Conservation (phyloP, 2,329 filamentous ascomycete species). For the Pseudocercospora cruenta region DNA sequence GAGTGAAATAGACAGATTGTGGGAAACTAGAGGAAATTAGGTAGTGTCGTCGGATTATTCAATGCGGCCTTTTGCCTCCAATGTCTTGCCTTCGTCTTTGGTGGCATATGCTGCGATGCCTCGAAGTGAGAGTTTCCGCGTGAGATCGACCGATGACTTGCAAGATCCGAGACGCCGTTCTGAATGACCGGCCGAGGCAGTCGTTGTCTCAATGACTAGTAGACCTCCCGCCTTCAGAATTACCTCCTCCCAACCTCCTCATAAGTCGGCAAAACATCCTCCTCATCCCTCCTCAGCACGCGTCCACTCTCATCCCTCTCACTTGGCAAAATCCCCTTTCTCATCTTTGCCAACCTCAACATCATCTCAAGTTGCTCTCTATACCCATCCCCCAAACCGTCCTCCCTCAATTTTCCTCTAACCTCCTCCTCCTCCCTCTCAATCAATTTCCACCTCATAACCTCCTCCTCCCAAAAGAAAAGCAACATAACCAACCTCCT, state of each 20-base stretch:
- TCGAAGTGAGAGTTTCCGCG: no score
- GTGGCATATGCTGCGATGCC: no score
- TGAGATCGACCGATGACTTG: no score
- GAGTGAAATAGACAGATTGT: neutral
- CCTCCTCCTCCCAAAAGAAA: conserved; percentile 27
- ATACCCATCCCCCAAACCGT: neutral
- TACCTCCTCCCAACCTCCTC: conserved; percentile 14
- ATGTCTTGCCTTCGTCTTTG: no score
- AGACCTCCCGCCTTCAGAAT: neutral
- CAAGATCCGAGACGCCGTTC: no score
- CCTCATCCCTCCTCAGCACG: neutral
- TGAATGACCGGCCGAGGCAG: no score
- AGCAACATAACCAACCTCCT: conserved; percentile 23
- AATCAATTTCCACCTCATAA: conserved; percentile 17
- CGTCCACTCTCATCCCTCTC: conserved; percentile 20
- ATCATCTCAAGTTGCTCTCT: conserved; percentile 6
- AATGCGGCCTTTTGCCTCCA: neutral
- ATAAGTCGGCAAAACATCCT: conserved; percentile 21
- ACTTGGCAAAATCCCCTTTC: conserved; percentile 20
- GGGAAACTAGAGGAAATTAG: neutral
- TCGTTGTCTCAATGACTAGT: no score
- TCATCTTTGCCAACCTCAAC: conserved; percentile 11
- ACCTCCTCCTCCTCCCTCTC: conserved; percentile 16
- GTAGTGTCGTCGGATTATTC: neutral
- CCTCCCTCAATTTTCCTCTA: neutral